Evolutionary conservation across 164 flowering plant genomes (phyloP).

Genomic region (Santalum album): DNA sequence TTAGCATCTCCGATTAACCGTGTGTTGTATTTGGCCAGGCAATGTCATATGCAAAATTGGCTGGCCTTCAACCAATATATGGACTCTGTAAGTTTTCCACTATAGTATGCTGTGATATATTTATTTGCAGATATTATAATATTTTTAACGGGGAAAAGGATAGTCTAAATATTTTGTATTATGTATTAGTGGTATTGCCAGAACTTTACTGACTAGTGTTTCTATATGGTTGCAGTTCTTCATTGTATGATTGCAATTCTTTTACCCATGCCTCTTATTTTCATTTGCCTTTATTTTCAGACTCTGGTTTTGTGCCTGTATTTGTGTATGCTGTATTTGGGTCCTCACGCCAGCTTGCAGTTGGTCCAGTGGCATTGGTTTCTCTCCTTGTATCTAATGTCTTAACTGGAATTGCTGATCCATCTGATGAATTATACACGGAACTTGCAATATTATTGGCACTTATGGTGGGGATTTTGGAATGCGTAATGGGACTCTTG

Average conservation of each 20-base stretch:
- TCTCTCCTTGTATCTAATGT: conserved; percentile 94
- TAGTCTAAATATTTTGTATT: too few relatives aligned
- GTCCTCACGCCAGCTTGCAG: conserved; percentile 96
- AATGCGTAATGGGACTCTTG: conserved; percentile 83
- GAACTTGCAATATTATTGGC: conserved; percentile 89
- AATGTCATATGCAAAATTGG: conserved; percentile 98
- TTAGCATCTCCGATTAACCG: not conserved
- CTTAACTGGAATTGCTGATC: conserved; percentile 55
- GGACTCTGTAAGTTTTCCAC: conserved; percentile 80
- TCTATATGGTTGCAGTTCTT: too few relatives aligned
- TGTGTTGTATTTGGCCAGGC: conserved; percentile 44
- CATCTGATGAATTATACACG: conserved; percentile 70
- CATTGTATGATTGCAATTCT: too few relatives aligned
- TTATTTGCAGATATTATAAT: not conserved
- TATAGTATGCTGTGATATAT: not conserved
- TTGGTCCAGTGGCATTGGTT: conserved; percentile 97
- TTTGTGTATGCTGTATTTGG: conserved; percentile 93
- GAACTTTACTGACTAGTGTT: too few relatives aligned
- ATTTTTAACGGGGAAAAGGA: not conserved
- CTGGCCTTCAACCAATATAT: conserved; percentile 89
- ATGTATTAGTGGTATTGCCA: too few relatives aligned
- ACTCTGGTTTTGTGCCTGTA: conserved; percentile 85
- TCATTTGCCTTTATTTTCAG: conserved; percentile 23
- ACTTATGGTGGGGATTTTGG: conserved; percentile 90
- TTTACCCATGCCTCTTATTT: not conserved